A percentile compares a stretch with the other conserved stretches of the same genome.
phyloP scores from a whole-genome alignment of 2,329 filamentous ascomycete species.

The Ophiostoma australiae region DNA sequence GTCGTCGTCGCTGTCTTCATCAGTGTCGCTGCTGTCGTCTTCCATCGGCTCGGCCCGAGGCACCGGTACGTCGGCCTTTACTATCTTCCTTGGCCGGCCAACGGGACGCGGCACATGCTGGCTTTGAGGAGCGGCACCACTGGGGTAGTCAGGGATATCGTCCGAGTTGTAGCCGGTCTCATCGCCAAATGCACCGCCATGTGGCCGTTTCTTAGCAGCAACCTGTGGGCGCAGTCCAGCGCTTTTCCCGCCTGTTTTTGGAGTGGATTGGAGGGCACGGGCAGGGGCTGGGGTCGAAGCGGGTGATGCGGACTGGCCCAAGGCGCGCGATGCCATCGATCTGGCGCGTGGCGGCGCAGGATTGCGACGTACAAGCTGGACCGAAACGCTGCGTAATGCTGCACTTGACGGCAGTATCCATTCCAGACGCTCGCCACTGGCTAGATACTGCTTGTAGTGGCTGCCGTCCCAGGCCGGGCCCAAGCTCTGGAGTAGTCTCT shows the following conservation, averaged over 20 bases:
- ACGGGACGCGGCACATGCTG: not conserved
- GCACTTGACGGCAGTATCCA: conserved; percentile 30
- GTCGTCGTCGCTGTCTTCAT: not conserved
- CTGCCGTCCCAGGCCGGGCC: conserved; percentile 35
- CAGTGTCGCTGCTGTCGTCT: conserved; percentile 30
- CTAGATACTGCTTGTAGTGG: conserved; percentile 36
- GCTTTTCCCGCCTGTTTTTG: conserved; percentile 37
- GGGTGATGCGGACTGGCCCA: not conserved
- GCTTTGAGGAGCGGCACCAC: not conserved
- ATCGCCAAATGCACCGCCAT: conserved; percentile 35
- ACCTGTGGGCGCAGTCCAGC: conserved; percentile 43
- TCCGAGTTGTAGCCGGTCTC: not conserved
- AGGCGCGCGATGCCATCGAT: not conserved
- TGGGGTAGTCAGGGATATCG: not conserved
- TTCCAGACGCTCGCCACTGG: conserved; percentile 31
- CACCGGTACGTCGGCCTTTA: not conserved
- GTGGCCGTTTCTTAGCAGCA: conserved; percentile 39
- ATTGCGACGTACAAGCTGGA: conserved; percentile 28
- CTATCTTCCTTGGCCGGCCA: not conserved
- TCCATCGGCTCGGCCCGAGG: not conserved
- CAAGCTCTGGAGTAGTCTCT: conserved; percentile 37
- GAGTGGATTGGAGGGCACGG: not conserved
- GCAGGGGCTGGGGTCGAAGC: conserved; percentile 25
- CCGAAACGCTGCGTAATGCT: conserved; percentile 29
- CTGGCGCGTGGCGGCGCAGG: not conserved